Base-by-base conservation (phyloP, 176 grass and related monocot genomes). In the Zoysia pacifica region DNA sequence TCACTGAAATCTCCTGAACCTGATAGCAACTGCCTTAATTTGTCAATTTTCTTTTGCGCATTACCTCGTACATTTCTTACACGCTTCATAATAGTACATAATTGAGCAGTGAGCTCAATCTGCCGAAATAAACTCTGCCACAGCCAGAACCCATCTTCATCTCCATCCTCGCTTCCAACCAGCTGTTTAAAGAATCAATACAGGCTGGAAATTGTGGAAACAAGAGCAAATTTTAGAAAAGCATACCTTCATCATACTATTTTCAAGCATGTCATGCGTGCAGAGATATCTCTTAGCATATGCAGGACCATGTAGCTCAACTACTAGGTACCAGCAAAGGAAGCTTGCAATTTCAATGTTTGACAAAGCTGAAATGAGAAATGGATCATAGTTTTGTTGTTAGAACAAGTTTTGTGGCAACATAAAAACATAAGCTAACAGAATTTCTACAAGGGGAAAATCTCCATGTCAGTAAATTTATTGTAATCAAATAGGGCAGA, bases 261-360 rank as follows among this genome's bases (percentile, higher is more conserved):
- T 85, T 93, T 99, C 90, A 59, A 99, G 88, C 90, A 95, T 82
- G 70, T 95, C 96, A 89, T 99, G 93, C 10, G 90, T 99, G 70
- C 71, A 81, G 51, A 91, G 93, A 69, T 93, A 99, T 43, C 90
- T 86, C 60, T 81, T 99, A 78, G 96, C 92, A 87, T 93, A 89
- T 78, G 89, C 69, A 68, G 73, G 88, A 82, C 90, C 82, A 39
- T 87, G 92, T 78, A 99, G 90, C 85, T 99, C 96, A 43, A 99
- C 96, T 67, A 93, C 70, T 53, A 99, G 85, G 81, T 99, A 99
- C 96, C 96, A 99, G 64, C 88, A 90, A 66, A 99, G 83, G 81
- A 99, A 95, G 82, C 96, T 99, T 59, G 90, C 96, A 82, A 99
- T 94, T 84, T 99, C 92, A 79, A 99, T 93, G 86, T 99, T 95